Conservation (phyloP, 2,329 filamentous ascomycete genomes). For the Phaeoacremonium minimum region DNA sequence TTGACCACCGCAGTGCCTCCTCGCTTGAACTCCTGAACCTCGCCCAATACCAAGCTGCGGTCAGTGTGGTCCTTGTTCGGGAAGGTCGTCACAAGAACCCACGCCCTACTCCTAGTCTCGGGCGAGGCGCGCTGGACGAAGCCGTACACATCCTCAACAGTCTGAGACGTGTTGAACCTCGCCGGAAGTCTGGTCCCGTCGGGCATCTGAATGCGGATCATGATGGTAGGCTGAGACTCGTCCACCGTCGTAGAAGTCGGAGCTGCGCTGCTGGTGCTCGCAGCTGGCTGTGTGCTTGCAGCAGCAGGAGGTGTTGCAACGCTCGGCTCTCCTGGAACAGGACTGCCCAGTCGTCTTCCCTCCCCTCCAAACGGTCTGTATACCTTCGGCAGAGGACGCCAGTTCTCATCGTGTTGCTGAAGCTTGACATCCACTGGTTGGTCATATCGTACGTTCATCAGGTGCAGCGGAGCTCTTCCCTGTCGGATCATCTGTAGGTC, state of each 20-base stretch:
- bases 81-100: constrained; percentile 78
- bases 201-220: constrained; percentile 72
- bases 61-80: constrained; percentile 77
- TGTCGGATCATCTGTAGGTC: constrained; percentile 73
- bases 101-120: constrained; percentile 52
- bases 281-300: constrained; percentile 2
- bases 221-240: constrained; percentile 61
- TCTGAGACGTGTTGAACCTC: constrained; percentile 77
- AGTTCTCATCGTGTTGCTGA: constrained; percentile 71
- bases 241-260: constrained; percentile 45
- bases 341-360: constrained; percentile 72
- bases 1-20: constrained; percentile 64
- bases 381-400: constrained; percentile 66
- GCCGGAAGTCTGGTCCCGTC: constrained; percentile 74
- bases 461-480: constrained; percentile 70
- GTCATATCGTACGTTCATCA: constrained; percentile 71
- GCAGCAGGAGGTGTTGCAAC: constrained; percentile 19
- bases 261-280: constrained; percentile 16
- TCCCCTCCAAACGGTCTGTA: constrained; percentile 72
- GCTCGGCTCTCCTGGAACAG: constrained; percentile 57
- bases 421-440: constrained; percentile 78
- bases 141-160: constrained; percentile 70
- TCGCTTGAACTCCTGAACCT: constrained; percentile 61
- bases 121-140: constrained; percentile 66
- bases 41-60: constrained; percentile 52